These are phyloP conservation scores for Polymyxa betae DNA, from an alignment of 208 protist genomes.

Conservation along the genomic window DNA sequence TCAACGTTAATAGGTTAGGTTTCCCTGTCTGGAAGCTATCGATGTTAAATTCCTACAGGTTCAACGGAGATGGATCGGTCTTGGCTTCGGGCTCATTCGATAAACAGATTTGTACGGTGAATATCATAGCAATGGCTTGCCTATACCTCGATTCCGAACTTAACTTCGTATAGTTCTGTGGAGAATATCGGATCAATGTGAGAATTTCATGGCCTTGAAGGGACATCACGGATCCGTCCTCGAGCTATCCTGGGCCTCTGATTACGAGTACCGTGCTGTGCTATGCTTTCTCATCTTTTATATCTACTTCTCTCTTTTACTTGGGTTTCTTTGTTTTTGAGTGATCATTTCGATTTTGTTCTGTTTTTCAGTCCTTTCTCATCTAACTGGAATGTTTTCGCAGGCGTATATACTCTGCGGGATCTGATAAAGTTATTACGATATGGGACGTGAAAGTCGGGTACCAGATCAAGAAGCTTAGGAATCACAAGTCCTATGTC, in stretches of 20 bases:
- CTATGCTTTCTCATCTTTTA: not conserved
- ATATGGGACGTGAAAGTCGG: slow-evolving; percentile 71
- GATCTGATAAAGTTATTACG: slow-evolving; percentile 72
- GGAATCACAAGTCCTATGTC: slow-evolving; percentile 68
- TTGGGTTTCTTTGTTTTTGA: not conserved
- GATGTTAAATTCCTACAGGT: slow-evolving; percentile 52
- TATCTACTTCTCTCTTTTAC: not conserved
- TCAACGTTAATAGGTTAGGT: slow-evolving; percentile 39
- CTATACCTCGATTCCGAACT: not conserved
- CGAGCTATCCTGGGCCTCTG: slow-evolving; percentile 72
- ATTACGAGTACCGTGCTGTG: slow-evolving; percentile 48
- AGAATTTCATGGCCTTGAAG: slow-evolving; percentile 70
- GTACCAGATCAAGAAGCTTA: slow-evolving; percentile 68
- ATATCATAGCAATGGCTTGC: no score
- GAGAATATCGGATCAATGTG: slow-evolving; percentile 73
- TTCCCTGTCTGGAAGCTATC: not conserved
- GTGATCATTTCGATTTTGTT: not conserved
- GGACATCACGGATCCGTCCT: slow-evolving; percentile 73
- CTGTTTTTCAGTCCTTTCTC: not conserved
- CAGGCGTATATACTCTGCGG: slow-evolving; percentile 62
- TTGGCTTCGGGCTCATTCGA: slow-evolving; percentile 73
- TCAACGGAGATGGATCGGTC: slow-evolving; percentile 67
- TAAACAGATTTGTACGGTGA: slow-evolving; percentile 64
- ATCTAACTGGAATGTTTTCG: not conserved
- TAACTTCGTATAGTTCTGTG: slow-evolving; percentile 71